Conservation (phyloP, 345 rosid species). For the Eucalyptus curtisii region DNA sequence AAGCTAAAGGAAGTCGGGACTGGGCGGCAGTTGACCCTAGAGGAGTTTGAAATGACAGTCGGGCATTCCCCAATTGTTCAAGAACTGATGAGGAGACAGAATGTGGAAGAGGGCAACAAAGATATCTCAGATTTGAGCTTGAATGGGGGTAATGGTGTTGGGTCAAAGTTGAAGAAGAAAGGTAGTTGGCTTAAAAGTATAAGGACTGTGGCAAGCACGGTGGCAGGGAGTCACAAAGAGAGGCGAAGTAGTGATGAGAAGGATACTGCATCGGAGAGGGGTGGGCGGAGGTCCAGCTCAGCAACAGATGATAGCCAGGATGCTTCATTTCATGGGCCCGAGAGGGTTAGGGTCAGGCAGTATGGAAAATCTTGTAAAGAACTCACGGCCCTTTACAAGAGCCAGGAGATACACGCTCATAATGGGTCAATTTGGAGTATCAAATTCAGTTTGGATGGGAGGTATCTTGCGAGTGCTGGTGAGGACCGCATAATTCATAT, state of each 20-base stretch:
- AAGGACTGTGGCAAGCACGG: slow-evolving; percentile 59
- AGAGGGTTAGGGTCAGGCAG: slow-evolving; percentile 79
- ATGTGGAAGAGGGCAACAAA: slow-evolving; percentile 56
- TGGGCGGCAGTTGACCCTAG: slow-evolving; percentile 80
- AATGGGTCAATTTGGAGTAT: slow-evolving; percentile 91
- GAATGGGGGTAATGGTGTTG: slow-evolving; percentile 16
- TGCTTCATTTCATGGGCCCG: slow-evolving; percentile 71
- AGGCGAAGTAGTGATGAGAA: slow-evolving; percentile 85
- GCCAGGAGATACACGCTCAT: slow-evolving; percentile 92
- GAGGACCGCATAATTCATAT: slow-evolving; percentile 87
- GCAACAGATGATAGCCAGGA: slow-evolving; percentile 96
- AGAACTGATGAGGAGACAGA: slow-evolving; percentile 94
- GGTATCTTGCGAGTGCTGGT: slow-evolving; percentile 92
- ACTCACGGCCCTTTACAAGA: slow-evolving; percentile 68
- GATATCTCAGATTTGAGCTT: slow-evolving; percentile 21
- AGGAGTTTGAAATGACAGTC: slow-evolving; percentile 81
- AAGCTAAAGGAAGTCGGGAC: slow-evolving; percentile 86
- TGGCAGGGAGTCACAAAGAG: slow-evolving; percentile 38
- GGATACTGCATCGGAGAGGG: slow-evolving; percentile 83
- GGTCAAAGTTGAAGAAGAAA: slow-evolving; percentile 59
- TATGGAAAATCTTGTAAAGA: slow-evolving; percentile 81
- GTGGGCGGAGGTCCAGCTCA: slow-evolving; percentile 88
- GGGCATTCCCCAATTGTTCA: slow-evolving; percentile 96
- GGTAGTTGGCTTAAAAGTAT: slow-evolving; percentile 75
- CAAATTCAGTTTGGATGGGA: slow-evolving; percentile 91